Conservation (phyloP, 176 grass and related monocot genomes). For the Hordeum marinum region DNA sequence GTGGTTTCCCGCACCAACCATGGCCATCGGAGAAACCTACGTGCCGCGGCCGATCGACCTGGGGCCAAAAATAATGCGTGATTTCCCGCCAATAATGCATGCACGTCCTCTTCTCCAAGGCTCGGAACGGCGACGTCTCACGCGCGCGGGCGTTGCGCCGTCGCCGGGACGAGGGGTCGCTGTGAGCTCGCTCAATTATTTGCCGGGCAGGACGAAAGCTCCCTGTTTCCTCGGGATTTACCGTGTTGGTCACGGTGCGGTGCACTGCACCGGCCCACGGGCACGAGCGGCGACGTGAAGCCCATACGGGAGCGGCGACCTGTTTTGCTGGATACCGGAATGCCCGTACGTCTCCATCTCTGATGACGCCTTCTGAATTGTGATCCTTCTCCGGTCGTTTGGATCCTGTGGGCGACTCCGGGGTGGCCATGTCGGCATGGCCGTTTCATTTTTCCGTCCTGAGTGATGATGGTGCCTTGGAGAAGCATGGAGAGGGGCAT, state of each 20-base stretch:
- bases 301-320: not conserved
- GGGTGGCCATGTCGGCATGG: not conserved
- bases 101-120: not conserved
- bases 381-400: too few relatives aligned
- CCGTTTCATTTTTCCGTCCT: not conserved
- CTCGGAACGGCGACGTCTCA: not conserved
- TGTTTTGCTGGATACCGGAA: not conserved
- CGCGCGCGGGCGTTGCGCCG: not conserved
- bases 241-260: not conserved
- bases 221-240: not conserved
- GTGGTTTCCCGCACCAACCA: not conserved
- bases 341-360: not conserved
- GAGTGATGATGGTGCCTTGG: not conserved
- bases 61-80: not conserved
- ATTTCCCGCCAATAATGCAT: conserved; percentile 15
- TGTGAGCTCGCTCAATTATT: conserved; percentile 11
- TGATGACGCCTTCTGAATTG: not conserved
- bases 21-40: not conserved
- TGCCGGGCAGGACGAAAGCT: not conserved
- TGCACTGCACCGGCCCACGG: not conserved
- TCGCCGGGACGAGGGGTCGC: not conserved
- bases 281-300: not conserved
- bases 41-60: not conserved
- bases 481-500: not conserved
- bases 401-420: not conserved